Conservation (phyloP, 2,329 filamentous ascomycete species). For the Ceratocystis alfenasii region DNA sequence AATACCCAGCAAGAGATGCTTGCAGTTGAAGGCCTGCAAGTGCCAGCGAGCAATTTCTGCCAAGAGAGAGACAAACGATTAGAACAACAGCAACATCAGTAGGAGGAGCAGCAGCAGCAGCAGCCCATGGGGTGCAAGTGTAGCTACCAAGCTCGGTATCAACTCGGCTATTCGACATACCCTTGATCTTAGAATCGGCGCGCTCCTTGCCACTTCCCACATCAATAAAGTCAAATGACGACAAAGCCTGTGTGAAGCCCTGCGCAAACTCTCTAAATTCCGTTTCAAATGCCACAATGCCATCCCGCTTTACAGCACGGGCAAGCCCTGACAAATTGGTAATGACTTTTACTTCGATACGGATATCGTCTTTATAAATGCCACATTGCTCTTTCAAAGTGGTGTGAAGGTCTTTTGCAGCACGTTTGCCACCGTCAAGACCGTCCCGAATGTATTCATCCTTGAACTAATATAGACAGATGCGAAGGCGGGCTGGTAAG, state of each 20-base stretch:
- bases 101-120: neutral
- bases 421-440: constrained; percentile 42
- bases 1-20: constrained; percentile 48
- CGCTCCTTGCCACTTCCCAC: constrained; percentile 48
- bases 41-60: constrained; percentile 45
- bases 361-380: constrained; percentile 35
- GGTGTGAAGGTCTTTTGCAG: constrained; percentile 39
- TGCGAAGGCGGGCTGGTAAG: neutral
- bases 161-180: constrained; percentile 29
- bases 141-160: too few relatives aligned
- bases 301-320: constrained; percentile 39
- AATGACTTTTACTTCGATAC: constrained; percentile 45
- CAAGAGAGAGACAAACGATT: constrained; percentile 18
- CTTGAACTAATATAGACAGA: constrained; percentile 39
- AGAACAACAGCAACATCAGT: neutral
- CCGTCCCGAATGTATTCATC: constrained; percentile 43
- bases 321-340: constrained; percentile 43
- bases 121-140: neutral
- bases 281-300: constrained; percentile 34
- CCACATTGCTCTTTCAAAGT: constrained; percentile 38
- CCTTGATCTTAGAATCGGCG: constrained; percentile 49
- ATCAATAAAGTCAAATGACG: constrained; percentile 53
- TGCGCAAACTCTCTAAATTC: constrained; percentile 45
- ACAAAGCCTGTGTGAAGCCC: constrained; percentile 48
- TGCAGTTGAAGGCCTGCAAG: constrained; percentile 49